Evolutionary conservation across 352 stramenopile species (phyloP).

Genomic region (Pythium monospermum): DNA sequence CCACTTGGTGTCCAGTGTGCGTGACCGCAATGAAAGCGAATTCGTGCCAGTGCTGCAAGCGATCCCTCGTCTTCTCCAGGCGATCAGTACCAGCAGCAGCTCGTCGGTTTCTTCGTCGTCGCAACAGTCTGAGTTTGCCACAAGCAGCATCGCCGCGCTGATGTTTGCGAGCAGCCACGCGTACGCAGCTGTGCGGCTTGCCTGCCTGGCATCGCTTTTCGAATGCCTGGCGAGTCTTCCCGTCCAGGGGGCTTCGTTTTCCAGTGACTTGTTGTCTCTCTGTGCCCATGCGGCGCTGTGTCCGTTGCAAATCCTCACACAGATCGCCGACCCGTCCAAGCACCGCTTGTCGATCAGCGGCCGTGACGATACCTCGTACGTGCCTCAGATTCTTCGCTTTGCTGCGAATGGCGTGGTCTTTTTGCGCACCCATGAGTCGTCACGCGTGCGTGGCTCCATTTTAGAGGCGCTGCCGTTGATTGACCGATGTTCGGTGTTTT

Average conservation of each 20-base stretch:
- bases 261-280: slow-evolving; percentile 1
- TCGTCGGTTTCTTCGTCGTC: not conserved
- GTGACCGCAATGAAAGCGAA: slow-evolving; percentile 18
- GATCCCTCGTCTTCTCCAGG: slow-evolving; percentile 20
- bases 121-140: slow-evolving; percentile 6
- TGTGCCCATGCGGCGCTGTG: slow-evolving; percentile 15
- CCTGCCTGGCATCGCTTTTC: slow-evolving; percentile 17
- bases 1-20: slow-evolving; percentile 16
- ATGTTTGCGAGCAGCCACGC: slow-evolving; percentile 18
- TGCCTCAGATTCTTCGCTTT: slow-evolving; percentile 14
- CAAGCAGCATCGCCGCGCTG: slow-evolving; percentile 7
- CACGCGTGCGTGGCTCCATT: not conserved
- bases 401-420: slow-evolving; percentile 19
- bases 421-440: slow-evolving; percentile 3
- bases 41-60: slow-evolving; percentile 17
- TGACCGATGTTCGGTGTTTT: slow-evolving; percentile 15
- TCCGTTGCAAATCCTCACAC: slow-evolving; percentile 16
- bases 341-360: slow-evolving; percentile 13
- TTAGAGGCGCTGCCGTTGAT: slow-evolving; percentile 16
- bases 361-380: slow-evolving; percentile 13
- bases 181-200: slow-evolving; percentile 11
- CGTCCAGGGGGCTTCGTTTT: not conserved
- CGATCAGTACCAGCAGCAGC: too few species aligned
- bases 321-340: slow-evolving; percentile 18
- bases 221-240: not conserved